Evolutionary conservation across 305 asterid genomes (phyloP).

Genomic region (Ilex paraguariensis): DNA sequence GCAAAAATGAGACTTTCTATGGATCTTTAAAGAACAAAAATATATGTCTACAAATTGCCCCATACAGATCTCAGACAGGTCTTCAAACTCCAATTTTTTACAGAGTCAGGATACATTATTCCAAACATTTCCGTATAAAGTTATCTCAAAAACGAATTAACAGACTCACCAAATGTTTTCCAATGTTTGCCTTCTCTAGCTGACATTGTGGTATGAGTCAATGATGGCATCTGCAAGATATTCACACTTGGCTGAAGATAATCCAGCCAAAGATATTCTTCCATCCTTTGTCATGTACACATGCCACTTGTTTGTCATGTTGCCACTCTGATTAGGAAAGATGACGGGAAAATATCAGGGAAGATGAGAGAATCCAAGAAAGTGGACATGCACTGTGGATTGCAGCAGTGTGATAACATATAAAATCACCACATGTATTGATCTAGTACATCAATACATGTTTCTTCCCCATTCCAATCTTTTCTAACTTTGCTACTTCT

Average conservation of each 20-base stretch:
- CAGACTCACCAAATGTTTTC: too few relatives aligned
- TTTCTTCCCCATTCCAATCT: not conserved
- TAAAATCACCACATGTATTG: not conserved
- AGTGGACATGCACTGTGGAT: not conserved
- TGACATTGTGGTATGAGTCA: conserved; percentile 82
- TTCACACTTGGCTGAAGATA: conserved; percentile 94
- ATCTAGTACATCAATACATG: not conserved
- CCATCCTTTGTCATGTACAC: conserved; percentile 98
- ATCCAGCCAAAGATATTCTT: conserved; percentile 93
- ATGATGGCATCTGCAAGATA: conserved; percentile 96
- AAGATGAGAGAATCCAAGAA: conserved; percentile 1
- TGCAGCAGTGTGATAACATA: not conserved
- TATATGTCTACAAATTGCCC: too few relatives aligned
- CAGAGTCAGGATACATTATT: too few relatives aligned
- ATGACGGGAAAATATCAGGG: conserved; percentile 17
- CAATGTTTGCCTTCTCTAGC: conserved; percentile 23
- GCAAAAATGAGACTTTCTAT: too few relatives aligned
- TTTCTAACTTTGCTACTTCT: not conserved
- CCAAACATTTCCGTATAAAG: not conserved
- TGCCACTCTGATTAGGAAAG: conserved; percentile 56
- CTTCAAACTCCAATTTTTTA: too few relatives aligned
- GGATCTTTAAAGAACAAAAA: too few relatives aligned
- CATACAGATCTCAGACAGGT: too few relatives aligned
- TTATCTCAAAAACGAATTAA: not conserved
- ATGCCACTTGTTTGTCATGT: conserved; percentile 94